Evolutionary conservation across 495 filamentous ascomycete genomes (phyloP).

Genomic region (Amniculicola lignicola): DNA sequence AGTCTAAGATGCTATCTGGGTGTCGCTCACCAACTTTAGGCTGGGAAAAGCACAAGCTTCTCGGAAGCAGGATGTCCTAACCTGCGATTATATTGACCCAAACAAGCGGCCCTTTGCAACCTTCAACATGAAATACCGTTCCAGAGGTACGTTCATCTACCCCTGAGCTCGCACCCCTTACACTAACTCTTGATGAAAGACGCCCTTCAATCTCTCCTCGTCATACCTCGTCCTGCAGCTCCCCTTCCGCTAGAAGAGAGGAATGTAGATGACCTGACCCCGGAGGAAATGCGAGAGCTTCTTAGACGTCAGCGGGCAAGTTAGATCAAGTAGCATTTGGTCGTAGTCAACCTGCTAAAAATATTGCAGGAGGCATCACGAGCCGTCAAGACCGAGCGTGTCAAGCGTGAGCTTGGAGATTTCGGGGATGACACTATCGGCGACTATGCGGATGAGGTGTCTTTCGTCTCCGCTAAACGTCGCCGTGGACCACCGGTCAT

Average conservation of each 20-base stretch:
- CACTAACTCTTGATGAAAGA: not conserved
- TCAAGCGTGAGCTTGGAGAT: slow-evolving; percentile 19
- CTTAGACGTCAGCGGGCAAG: slow-evolving; percentile 18
- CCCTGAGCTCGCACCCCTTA: not conserved
- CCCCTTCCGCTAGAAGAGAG: slow-evolving; percentile 18
- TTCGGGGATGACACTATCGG: not conserved
- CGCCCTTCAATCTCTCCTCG: slow-evolving; percentile 13
- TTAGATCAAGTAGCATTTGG: not conserved
- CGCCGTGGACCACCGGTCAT: not conserved
- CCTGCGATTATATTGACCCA: not conserved
- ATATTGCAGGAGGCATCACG: not conserved
- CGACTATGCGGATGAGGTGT: slow-evolving; percentile 2
- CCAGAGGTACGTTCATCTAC: slow-evolving; percentile 3
- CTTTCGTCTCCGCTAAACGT: slow-evolving; percentile 15
- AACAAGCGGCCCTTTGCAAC: slow-evolving; percentile 18
- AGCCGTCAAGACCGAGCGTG: slow-evolving; percentile 2
- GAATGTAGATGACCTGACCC: slow-evolving; percentile 10
- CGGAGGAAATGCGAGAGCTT: slow-evolving; percentile 21
- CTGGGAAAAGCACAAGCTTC: too few relatives aligned
- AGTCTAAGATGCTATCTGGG: not conserved
- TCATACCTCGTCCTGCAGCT: slow-evolving; percentile 18
- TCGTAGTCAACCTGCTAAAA: not conserved
- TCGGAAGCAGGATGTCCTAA: too few relatives aligned
- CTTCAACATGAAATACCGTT: slow-evolving; percentile 25
- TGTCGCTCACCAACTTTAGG: too few relatives aligned